These are phyloP conservation scores for Aspergillus glaucus DNA, from an alignment of 2,329 filamentous ascomycete species.

Conservation along the genomic window DNA sequence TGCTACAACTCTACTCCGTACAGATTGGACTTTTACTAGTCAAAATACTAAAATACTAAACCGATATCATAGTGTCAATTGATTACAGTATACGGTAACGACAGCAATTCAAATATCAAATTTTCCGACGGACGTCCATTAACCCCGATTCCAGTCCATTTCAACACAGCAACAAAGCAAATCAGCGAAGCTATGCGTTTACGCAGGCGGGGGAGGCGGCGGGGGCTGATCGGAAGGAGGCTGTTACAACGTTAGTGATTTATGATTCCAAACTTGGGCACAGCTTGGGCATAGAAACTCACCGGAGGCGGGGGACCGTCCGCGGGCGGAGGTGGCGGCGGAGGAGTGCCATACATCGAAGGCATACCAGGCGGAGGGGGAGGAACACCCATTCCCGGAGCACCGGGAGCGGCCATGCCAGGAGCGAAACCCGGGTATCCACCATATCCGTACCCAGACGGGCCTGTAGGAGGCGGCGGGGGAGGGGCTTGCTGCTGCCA, in stretches of 20 bases:
- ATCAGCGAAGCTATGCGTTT: conserved; percentile 3
- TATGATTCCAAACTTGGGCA: background rate
- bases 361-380: conserved; percentile 43
- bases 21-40: too few relatives aligned
- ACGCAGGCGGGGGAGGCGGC: conserved; percentile 53
- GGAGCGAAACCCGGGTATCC: conserved; percentile 45
- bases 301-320: conserved; percentile 39
- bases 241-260: conserved; percentile 19
- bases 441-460: conserved; percentile 52
- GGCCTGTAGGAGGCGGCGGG: conserved; percentile 35
- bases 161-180: background rate
- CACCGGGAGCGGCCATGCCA: conserved; percentile 50
- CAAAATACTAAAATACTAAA: too few relatives aligned
- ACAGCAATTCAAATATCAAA: too few relatives aligned
- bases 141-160: background rate
- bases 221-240: conserved; percentile 54
- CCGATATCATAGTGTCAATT: too few relatives aligned
- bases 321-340: conserved; percentile 37
- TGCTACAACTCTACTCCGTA: too few relatives aligned
- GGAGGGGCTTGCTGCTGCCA: conserved; percentile 57
- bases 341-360: conserved; percentile 29
- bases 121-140: too few relatives aligned
- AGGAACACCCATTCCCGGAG: conserved; percentile 39
- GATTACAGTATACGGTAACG: too few relatives aligned
- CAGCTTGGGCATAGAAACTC: conserved; percentile 10